Conservation (phyloP, 306 rosid species). For the Glycine soja region DNA sequence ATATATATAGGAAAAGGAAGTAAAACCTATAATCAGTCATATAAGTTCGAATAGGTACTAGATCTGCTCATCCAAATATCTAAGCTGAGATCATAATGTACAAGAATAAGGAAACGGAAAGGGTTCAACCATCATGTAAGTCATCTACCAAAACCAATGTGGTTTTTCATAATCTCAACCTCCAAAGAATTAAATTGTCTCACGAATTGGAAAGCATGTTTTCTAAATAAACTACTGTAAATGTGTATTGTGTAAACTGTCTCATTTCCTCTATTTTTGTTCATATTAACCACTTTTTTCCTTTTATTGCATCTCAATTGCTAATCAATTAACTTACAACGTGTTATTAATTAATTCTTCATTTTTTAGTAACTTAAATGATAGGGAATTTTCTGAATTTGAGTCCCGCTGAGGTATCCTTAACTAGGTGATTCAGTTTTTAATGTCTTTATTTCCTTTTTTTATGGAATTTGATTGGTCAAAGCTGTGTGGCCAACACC, state of each 20-base stretch:
- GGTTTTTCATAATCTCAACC: conserved; percentile 8
- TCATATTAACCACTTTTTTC: not conserved
- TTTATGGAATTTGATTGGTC: no score
- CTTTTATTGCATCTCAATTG: not conserved
- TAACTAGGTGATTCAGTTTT: no score
- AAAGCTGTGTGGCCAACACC: no score
- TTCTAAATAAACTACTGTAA: not conserved
- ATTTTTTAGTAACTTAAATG: no score
- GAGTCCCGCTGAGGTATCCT: not conserved
- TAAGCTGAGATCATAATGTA: conserved; percentile 11
- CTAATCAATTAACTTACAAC: not conserved
- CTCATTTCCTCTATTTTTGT: not conserved
- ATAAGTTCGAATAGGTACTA: not conserved
- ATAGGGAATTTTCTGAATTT: not conserved
- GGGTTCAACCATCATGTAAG: conserved; percentile 11
- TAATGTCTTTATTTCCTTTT: no score
- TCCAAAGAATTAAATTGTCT: not conserved
- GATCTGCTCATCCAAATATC: conserved; percentile 27
- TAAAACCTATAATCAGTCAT: not conserved
- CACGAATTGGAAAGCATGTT: conserved; percentile 1
- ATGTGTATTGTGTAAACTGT: not conserved
- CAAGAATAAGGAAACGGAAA: conserved; percentile 6
- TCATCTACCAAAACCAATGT: not conserved
- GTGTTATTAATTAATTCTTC: not conserved
- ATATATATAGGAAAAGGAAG: conserved; percentile 23